phyloP scores from a whole-genome alignment of 2,329 filamentous ascomycete species.

The Nothophoma quercina region DNA sequence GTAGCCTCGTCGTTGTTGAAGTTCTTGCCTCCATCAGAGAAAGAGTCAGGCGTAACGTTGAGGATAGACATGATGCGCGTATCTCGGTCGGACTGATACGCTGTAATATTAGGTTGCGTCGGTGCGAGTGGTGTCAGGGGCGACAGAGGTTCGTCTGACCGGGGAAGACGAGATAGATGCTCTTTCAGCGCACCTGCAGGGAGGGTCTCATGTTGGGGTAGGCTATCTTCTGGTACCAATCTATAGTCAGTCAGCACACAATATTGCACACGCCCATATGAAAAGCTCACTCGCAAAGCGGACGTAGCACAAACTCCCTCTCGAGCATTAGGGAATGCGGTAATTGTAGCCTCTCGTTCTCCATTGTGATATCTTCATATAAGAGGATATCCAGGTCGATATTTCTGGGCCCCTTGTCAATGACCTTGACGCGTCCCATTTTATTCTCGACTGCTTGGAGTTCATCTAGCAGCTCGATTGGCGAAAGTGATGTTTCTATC shows the following conservation, averaged over 20 bases:
- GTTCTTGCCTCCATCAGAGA: conserved; percentile 82
- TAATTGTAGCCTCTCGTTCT: conserved; percentile 77
- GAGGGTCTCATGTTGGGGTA: conserved; percentile 57
- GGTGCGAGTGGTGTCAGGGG: conserved; percentile 51
- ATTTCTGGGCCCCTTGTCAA: conserved; percentile 93
- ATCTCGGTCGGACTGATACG: conserved; percentile 35
- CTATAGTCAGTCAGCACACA: conserved; percentile 25
- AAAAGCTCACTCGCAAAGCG: conserved; percentile 76
- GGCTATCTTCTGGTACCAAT: conserved; percentile 34
- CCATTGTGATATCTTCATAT: conserved; percentile 72
- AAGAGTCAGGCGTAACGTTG: conserved; percentile 95
- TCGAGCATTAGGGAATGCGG: conserved; percentile 88
- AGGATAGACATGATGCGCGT: conserved; percentile 93
- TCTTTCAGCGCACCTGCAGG: conserved; percentile 45
- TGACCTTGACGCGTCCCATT: conserved; percentile 80
- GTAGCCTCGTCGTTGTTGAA: conserved; percentile 51
- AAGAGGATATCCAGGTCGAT: conserved; percentile 93
- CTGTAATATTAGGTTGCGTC: conserved; percentile 33
- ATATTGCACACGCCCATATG: not conserved
- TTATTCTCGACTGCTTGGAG: conserved; percentile 84
- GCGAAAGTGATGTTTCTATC: conserved; percentile 81
- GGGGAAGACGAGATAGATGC: conserved; percentile 48
- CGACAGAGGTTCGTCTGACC: conserved; percentile 46
- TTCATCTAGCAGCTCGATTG: conserved; percentile 77
- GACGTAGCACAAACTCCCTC: conserved; percentile 90